Percentiles rank a stretch among this genome's conserved stretches.
Evolutionary conservation across 345 rosid species (phyloP).

Genomic region (Citrus sinensis): DNA sequence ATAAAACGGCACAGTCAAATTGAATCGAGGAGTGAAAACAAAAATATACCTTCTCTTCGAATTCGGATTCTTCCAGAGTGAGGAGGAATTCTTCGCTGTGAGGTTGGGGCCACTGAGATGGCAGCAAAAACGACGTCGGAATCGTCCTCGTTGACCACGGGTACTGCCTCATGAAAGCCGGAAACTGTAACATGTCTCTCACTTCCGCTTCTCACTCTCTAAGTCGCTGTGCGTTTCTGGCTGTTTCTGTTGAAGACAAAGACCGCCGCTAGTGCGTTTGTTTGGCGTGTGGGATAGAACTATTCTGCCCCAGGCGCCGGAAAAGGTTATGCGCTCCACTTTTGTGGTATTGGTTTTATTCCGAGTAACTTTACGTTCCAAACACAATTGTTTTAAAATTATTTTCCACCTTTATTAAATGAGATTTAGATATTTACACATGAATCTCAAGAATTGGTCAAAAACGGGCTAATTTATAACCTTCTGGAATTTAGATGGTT

Average conservation of each 20-base stretch:
- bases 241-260: not conserved
- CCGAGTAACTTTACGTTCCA: not conserved
- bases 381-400: not conserved
- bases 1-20: not conserved
- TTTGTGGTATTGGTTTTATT: not conserved
- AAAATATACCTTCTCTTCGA: conserved; percentile 59
- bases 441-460: not conserved
- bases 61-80: conserved; percentile 84
- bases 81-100: conserved; percentile 78
- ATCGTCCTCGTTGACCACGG: conserved; percentile 59
- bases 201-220: not conserved
- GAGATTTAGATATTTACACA: too few species aligned
- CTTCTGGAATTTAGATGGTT: not conserved
- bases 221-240: not conserved
- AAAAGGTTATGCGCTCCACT: too few species aligned
- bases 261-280: not conserved
- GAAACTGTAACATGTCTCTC: conserved; percentile 73
- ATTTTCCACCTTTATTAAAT: too few species aligned
- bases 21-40: not conserved
- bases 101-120: conserved; percentile 72
- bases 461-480: too few species aligned
- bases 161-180: conserved; percentile 72
- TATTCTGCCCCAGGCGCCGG: not conserved
- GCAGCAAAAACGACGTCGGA: conserved; percentile 64
- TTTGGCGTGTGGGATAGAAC: not conserved